Evolutionary conservation across 352 stramenopile species (phyloP).

Genomic region (Elongisporangium senticosum): DNA sequence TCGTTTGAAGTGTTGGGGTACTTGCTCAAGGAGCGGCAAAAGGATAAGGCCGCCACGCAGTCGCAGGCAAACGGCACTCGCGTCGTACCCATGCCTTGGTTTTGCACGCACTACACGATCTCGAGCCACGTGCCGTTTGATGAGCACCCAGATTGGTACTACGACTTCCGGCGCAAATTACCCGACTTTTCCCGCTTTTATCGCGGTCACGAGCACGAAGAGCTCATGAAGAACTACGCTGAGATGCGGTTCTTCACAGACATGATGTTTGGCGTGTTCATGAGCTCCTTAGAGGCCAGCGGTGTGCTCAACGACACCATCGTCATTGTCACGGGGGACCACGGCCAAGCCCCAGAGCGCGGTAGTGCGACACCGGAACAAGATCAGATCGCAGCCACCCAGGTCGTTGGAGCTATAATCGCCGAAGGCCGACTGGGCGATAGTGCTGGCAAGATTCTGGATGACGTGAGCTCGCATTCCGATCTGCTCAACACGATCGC

Average conservation of each 20-base stretch:
- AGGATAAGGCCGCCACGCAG: constrained; percentile 9
- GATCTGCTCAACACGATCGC: constrained; percentile 64
- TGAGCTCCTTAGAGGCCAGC: constrained; percentile 42
- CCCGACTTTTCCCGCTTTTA: constrained; percentile 44
- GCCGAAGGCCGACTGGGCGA: constrained; percentile 40
- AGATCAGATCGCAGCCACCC: constrained; percentile 37
- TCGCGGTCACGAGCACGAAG: constrained; percentile 26
- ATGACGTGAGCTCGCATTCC: constrained; percentile 40
- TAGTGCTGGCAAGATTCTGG: constrained; percentile 25
- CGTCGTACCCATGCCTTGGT: constrained; percentile 23
- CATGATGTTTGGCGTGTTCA: constrained; percentile 48
- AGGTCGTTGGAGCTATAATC: constrained; percentile 47
- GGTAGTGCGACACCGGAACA: constrained; percentile 40
- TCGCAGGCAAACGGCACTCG: constrained; percentile 8
- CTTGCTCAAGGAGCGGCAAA: constrained; percentile 20
- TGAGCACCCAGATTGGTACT: constrained; percentile 57
- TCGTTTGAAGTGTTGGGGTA: constrained; percentile 51
- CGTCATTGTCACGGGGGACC: constrained; percentile 56
- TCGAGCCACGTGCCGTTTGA: constrained; percentile 66
- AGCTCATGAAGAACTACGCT: constrained; percentile 50
- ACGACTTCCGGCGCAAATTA: constrained; percentile 24
- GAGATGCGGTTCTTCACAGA: constrained; percentile 68
- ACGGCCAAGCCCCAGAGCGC: constrained; percentile 49
- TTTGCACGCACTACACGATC: constrained; percentile 66
- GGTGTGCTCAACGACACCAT: constrained; percentile 65